Base-by-base conservation (phyloP, 768 basidiomycete genomes). In the Mrakia frigida region DNA sequence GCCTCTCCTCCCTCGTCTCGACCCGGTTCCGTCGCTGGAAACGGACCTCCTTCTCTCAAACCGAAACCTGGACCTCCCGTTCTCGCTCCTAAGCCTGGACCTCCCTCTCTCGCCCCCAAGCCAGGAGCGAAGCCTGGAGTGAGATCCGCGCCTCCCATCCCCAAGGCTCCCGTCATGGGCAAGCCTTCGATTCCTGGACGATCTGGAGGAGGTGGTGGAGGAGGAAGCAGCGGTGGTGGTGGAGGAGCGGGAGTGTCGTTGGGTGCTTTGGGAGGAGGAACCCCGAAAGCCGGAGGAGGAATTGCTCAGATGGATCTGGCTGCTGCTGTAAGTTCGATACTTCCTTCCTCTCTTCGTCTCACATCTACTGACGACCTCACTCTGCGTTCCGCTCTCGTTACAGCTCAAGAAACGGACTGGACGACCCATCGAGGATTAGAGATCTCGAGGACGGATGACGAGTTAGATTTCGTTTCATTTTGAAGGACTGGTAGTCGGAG, bases 301-400 rank as follows among this genome's bases (percentile, higher is more conserved):
- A 87, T 87, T 43, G 88, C 87, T 23, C 92, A 93, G 80, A 79
- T 92, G 84, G 93, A 93, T 84, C 84, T 94, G 78, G 92, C 93
- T 76, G 92, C 93, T 79, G 90, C 88, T 69, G 91, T 94, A 23
- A 73, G 68, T 75, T 41, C 25, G 25, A 41, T 3, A 11, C 39
- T 7, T 18, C 50, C 31, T 9, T 23, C 14, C 3, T 52, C 33
- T 28, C 50, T 33, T 25, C 31, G 28, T 52, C 50, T 31, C 41
- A 1, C 6, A 7, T 43, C 25, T 6, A n/a, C 41, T 69, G 41
- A 43, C 10, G 28, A 31, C 14, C 1, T 33, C 31, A 28, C 6
- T 39, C 43, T 31, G 2, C 23, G 10, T 28, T 16, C 39, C n/a
- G 6, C 46, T 53, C 25, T 13, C n/a, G n/a, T n/a, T n/a, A n/a